phyloP scores from a whole-genome alignment of 2,329 filamentous ascomycete genomes.

The Pseudophaeomoniella oleicola region DNA sequence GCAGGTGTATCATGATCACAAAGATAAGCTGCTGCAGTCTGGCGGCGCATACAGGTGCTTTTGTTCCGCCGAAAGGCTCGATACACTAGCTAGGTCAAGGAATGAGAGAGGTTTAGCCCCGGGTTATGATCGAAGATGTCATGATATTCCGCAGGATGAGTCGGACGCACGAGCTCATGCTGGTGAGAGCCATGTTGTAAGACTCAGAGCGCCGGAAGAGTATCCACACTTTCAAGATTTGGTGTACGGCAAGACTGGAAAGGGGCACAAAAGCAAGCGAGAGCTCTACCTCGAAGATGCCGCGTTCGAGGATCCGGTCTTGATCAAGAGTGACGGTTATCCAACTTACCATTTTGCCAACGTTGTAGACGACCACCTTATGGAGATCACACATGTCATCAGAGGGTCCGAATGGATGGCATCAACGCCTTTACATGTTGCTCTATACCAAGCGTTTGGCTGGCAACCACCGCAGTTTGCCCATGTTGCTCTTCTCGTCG shows the following conservation, averaged over 20 bases:
- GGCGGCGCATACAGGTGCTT: conserved; percentile 87
- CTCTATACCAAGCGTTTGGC: conserved; percentile 61
- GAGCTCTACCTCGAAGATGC: conserved; percentile 25
- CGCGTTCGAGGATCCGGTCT: conserved; percentile 66
- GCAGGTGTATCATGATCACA: conserved; percentile 55
- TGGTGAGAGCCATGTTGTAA: conserved; percentile 61
- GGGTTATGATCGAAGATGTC: conserved; percentile 61
- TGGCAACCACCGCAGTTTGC: conserved; percentile 63
- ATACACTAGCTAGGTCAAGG: conserved; percentile 48
- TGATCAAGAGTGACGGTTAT: conserved; percentile 80
- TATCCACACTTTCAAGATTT: conserved; percentile 59
- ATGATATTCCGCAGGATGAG: conserved; percentile 48
- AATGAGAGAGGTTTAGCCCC: conserved; percentile 43
- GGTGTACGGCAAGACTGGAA: conserved; percentile 53
- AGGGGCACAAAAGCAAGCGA: conserved; percentile 37
- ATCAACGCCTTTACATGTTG: conserved; percentile 68
- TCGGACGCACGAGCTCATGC: conserved; percentile 54
- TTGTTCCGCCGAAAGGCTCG: conserved; percentile 59
- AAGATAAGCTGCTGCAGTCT: conserved; percentile 50
- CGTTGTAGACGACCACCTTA: conserved; percentile 87
- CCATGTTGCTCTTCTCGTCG: conserved; percentile 64
- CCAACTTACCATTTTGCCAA: conserved; percentile 97
- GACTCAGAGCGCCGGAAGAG: conserved; percentile 51
- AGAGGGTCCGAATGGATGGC: conserved; percentile 92
- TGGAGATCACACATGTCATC: conserved; percentile 93